phyloP scores from a whole-genome alignment of 805 yeast species.

The Jamesozyma jinghongensis region DNA sequence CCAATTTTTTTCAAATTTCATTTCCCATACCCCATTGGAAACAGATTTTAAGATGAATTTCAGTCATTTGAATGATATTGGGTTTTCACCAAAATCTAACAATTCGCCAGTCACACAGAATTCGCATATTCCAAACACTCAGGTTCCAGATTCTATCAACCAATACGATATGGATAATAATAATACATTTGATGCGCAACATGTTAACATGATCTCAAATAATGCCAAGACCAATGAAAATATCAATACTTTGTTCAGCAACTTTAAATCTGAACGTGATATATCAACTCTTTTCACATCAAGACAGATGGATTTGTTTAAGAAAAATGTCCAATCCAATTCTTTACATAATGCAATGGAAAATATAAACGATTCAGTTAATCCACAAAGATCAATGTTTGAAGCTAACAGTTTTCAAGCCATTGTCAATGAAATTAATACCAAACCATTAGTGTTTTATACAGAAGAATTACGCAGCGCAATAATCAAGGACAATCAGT shows the following conservation, averaged over 20 bases:
- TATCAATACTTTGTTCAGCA: background rate
- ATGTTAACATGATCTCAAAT: no score
- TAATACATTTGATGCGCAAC: no score
- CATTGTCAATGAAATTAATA: background rate
- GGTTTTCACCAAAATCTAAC: constrained; percentile 32
- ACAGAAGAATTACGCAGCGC: constrained; percentile 43
- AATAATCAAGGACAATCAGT: constrained; percentile 45
- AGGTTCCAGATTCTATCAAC: background rate
- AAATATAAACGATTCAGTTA: no score
- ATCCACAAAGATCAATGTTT: no score
- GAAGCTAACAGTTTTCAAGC: no score
- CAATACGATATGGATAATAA: background rate
- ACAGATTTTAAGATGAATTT: constrained; percentile 41
- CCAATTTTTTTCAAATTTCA: constrained; percentile 6
- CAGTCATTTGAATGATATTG: constrained; percentile 47
- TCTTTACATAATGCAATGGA: background rate
- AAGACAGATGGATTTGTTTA: constrained; percentile 57
- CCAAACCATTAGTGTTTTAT: background rate
- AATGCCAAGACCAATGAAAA: background rate
- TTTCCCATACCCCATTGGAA: constrained; percentile 32
- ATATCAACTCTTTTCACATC: constrained; percentile 53
- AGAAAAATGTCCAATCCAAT: constrained; percentile 28
- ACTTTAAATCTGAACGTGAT: constrained; percentile 26
- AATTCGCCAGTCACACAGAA: background rate
- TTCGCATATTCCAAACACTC: background rate